phyloP scores from a whole-genome alignment of 139 green algal species.

The Dunaliella primolecta region DNA sequence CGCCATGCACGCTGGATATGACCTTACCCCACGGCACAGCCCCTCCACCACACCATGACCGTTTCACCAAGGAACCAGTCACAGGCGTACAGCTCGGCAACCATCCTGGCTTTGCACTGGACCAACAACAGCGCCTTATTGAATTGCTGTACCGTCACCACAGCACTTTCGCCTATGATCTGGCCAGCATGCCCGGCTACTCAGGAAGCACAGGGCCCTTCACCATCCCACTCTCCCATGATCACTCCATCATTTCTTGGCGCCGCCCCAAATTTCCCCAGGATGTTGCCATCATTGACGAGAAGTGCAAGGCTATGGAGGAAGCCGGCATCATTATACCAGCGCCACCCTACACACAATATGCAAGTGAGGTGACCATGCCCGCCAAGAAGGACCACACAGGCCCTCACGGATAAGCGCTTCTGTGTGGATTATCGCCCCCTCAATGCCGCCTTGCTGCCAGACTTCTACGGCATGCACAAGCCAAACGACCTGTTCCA shows the following conservation, averaged over 20 bases:
- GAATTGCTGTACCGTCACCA: neutral
- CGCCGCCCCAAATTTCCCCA: neutral
- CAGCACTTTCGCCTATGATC: neutral
- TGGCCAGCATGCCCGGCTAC: neutral
- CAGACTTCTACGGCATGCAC: no score
- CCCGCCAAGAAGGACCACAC: neutral
- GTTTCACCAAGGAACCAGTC: neutral
- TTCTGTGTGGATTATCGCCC: neutral
- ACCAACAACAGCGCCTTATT: neutral
- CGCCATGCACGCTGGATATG: neutral
- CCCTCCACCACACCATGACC: neutral
- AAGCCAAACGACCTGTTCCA: no score
- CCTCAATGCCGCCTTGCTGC: no score
- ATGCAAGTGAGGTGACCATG: neutral
- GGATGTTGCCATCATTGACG: neutral
- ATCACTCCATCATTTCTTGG: neutral
- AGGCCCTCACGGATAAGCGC: neutral
- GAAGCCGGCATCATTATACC: neutral
- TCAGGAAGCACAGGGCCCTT: neutral
- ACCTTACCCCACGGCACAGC: neutral
- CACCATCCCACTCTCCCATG: neutral
- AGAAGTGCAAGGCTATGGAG: neutral
- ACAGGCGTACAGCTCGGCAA: neutral
- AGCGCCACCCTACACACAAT: neutral
- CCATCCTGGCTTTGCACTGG: neutral